These are phyloP conservation scores for Hypoxylon trugodes DNA, from an alignment of 495 filamentous ascomycete species.

Conservation along the genomic window DNA sequence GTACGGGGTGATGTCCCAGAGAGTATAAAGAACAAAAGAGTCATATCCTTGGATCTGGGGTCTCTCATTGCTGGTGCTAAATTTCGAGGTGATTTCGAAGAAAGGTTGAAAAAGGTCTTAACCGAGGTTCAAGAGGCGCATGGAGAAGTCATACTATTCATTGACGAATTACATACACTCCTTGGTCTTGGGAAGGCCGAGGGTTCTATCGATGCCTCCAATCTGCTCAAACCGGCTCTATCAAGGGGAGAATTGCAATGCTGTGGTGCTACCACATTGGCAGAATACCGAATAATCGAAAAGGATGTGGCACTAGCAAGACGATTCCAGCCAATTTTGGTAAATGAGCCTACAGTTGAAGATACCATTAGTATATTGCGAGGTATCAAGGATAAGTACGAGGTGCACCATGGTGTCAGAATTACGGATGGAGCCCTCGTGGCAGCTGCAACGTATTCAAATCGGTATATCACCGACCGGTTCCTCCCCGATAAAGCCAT, in stretches of 20 bases:
- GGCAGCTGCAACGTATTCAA: slow-evolving; percentile 88
- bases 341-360: slow-evolving; percentile 86
- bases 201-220: slow-evolving; percentile 95
- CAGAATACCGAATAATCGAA: slow-evolving; percentile 91
- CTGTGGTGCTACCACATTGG: slow-evolving; percentile 91
- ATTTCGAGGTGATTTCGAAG: slow-evolving; percentile 95
- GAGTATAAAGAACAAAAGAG: slow-evolving; percentile 93
- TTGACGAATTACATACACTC: slow-evolving; percentile 93
- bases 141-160: slow-evolving; percentile 90
- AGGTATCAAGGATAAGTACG: slow-evolving; percentile 96
- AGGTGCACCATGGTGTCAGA: slow-evolving; percentile 93
- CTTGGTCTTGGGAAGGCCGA: slow-evolving; percentile 94
- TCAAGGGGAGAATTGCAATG: slow-evolving; percentile 93
- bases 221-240: slow-evolving; percentile 92
- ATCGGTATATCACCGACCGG: slow-evolving; percentile 95
- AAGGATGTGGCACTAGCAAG: slow-evolving; percentile 94
- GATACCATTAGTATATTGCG: slow-evolving; percentile 96
- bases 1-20: slow-evolving; percentile 93
- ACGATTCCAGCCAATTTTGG: slow-evolving; percentile 91
- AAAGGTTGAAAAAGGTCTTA: slow-evolving; percentile 87
- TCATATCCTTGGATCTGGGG: slow-evolving; percentile 86
- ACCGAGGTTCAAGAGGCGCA: slow-evolving; percentile 90
- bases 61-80: slow-evolving; percentile 95
- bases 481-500: slow-evolving; percentile 98
- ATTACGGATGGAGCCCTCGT: slow-evolving; percentile 94